phyloP scores from a whole-genome alignment of 345 rosid genomes.

The Gossypium thurberi region DNA sequence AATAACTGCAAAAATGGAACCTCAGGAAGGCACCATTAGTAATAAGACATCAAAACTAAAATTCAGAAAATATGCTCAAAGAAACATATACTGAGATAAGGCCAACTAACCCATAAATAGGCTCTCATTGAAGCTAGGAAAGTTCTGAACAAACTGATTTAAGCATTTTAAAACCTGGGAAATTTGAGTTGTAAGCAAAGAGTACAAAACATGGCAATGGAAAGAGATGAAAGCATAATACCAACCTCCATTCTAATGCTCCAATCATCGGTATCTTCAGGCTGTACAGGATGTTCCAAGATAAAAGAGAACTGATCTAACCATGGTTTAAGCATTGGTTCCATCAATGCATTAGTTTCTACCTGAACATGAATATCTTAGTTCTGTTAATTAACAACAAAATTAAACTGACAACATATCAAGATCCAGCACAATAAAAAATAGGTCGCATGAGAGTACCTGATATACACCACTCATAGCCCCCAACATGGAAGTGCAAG shows the following conservation, averaged over 20 bases:
- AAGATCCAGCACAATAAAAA: slow-evolving; percentile 13
- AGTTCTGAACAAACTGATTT: slow-evolving; percentile 86
- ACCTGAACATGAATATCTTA: slow-evolving; percentile 47
- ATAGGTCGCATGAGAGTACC: slow-evolving; percentile 34
- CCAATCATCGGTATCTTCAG: slow-evolving; percentile 97
- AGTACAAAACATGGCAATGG: neutral
- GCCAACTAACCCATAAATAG: slow-evolving; percentile 60
- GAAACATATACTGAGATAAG: neutral
- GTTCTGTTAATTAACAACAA: slow-evolving; percentile 29
- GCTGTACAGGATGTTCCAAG: slow-evolving; percentile 61
- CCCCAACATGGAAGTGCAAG: slow-evolving; percentile 73
- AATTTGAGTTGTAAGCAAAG: neutral
- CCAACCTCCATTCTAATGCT: slow-evolving; percentile 84
- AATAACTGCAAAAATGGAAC: slow-evolving; percentile 47
- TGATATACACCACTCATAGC: slow-evolving; percentile 73
- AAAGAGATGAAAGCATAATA: slow-evolving; percentile 14
- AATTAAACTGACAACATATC: slow-evolving; percentile 15
- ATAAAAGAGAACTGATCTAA: slow-evolving; percentile 59
- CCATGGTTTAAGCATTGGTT: slow-evolving; percentile 66
- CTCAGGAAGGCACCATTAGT: slow-evolving; percentile 13
- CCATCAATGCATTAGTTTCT: slow-evolving; percentile 52
- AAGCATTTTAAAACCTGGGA: slow-evolving; percentile 85
- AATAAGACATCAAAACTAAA: slow-evolving; percentile 2
- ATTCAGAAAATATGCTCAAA: neutral
- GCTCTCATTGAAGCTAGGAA: slow-evolving; percentile 54